These are phyloP conservation scores for Colletotrichum magnum DNA, from an alignment of 2,329 filamentous ascomycete species.

Conservation along the genomic window DNA sequence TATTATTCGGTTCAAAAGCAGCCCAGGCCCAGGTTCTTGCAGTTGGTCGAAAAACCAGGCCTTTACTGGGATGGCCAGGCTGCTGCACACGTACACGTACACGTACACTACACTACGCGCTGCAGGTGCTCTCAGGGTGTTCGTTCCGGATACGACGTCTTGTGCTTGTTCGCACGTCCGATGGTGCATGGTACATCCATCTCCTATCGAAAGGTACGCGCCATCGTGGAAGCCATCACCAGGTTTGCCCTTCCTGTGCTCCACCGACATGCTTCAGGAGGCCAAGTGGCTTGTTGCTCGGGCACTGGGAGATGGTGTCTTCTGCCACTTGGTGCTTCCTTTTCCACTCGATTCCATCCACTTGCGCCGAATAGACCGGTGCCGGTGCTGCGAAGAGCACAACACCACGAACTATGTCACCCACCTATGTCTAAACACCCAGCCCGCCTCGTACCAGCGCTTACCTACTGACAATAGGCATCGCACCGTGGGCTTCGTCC, in stretches of 20 bases:
- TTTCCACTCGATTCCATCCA: conserved; percentile 15
- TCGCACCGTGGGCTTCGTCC: not conserved
- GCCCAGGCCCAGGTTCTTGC: conserved; percentile 4
- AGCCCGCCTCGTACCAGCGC: conserved; percentile 27
- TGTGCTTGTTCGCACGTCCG: conserved; percentile 18
- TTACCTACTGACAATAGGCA: conserved; percentile 20
- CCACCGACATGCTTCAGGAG: conserved; percentile 18
- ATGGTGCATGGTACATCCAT: not conserved
- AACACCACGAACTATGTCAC: conserved; percentile 25
- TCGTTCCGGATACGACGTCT: conserved; percentile 28
- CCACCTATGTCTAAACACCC: conserved; percentile 3
- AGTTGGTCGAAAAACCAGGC: not conserved
- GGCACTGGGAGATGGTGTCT: not conserved
- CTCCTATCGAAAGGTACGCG: not conserved
- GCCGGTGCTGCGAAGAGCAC: conserved; percentile 23
- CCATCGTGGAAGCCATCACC: conserved; percentile 12
- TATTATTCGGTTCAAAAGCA: conserved; percentile 14
- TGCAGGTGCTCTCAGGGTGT: not conserved
- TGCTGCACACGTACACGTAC: not conserved
- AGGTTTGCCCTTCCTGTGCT: conserved; percentile 6
- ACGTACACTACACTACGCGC: not conserved
- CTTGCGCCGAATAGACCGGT: conserved; percentile 25
- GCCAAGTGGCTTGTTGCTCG: conserved; percentile 13
- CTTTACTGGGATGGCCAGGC: not conserved
- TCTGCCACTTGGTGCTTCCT: conserved; percentile 6